Evolutionary conservation across 106 monocot species (phyloP), one percentile per base, ranked within the genome.

Genomic region (Ottelia alismoides): DNA sequence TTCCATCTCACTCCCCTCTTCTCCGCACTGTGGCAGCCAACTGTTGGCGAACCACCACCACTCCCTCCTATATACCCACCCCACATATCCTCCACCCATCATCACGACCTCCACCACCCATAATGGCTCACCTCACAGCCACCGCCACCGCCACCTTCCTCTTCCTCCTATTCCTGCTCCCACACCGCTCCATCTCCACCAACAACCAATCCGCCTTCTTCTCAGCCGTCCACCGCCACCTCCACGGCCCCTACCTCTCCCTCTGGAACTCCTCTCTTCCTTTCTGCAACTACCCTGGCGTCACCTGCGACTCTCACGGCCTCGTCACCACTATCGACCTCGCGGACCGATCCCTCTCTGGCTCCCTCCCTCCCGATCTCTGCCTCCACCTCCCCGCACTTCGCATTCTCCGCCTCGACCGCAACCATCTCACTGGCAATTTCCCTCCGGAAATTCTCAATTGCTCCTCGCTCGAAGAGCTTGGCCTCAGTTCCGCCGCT

Each of bases 391-490:
- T 89, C 2, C 96, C 89, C 0, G 28, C 6, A 43, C 89, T 96
- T 49, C 81, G 72, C 1, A 27, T 24, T 11, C 85, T 89, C 53
- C 70, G 78, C 1, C 51, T 96, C 0, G 66, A 29, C 27, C 12
- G 52, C 44, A 96, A 96, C 48, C 27, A 70, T 60, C 55, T 96
- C 46, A 68, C 55, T 2, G 65, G 63, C 7, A 64, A 69, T 1
- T 96, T 96, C 61, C 89, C 94, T 0, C 16, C 5, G 0, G 81
- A 63, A 40, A 30, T 89, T 18, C 50, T 79, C 40, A 89, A 82
- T 65, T 96, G 96, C 49, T 72, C 82, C 23, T 67, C 20, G 53
- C 61, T 89, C 2, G 73, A 79, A 57, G 76, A 74, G 49, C 85
- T 96, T 61, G 73, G 81, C 66, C 52, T 89, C 31, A 77, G 76